Conservation (phyloP, 345 rosid species). For the Pelargonium nanum region DNA sequence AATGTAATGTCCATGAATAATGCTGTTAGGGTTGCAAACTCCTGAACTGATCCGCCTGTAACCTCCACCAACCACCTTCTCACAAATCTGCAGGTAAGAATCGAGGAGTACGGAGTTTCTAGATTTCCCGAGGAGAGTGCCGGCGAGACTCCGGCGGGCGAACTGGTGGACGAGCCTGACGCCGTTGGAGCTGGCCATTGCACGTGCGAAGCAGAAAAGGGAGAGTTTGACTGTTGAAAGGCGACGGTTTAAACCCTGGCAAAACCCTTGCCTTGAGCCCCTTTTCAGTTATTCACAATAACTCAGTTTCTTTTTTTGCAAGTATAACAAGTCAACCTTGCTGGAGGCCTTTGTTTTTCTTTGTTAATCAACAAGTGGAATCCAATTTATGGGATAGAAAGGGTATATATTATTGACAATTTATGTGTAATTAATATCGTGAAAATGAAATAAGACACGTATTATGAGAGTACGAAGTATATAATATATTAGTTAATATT, state of each 20-base stretch:
- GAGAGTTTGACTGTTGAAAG: neutral
- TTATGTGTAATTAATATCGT: too few species aligned
- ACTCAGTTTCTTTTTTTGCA: too few species aligned
- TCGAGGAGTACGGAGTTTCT: conserved; percentile 22
- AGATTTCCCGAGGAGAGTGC: conserved; percentile 21
- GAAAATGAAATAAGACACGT: too few species aligned
- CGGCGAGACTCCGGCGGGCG: conserved; percentile 39
- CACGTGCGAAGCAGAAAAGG: neutral
- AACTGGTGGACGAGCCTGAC: conserved; percentile 40
- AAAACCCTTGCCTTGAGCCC: too few species aligned
- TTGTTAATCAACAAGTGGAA: too few species aligned
- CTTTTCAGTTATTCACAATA: too few species aligned
- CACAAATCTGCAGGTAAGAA: conserved; percentile 26
- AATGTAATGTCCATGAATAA: conserved; percentile 16
- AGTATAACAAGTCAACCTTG: too few species aligned
- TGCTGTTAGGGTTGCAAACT: conserved; percentile 17
- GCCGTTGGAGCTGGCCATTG: conserved; percentile 61
- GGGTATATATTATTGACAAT: too few species aligned
- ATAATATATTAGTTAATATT: too few species aligned
- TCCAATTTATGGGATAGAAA: too few species aligned
- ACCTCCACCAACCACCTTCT: conserved; percentile 26
- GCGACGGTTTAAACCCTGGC: neutral
- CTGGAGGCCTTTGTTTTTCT: too few species aligned
- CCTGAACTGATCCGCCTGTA: conserved; percentile 35
- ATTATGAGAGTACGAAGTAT: too few species aligned